Percentiles rank a stretch among this genome's conserved stretches.
Evolutionary conservation across 1,284 basidiomycete species (phyloP).

Genomic region (Peniophora sp.): DNA sequence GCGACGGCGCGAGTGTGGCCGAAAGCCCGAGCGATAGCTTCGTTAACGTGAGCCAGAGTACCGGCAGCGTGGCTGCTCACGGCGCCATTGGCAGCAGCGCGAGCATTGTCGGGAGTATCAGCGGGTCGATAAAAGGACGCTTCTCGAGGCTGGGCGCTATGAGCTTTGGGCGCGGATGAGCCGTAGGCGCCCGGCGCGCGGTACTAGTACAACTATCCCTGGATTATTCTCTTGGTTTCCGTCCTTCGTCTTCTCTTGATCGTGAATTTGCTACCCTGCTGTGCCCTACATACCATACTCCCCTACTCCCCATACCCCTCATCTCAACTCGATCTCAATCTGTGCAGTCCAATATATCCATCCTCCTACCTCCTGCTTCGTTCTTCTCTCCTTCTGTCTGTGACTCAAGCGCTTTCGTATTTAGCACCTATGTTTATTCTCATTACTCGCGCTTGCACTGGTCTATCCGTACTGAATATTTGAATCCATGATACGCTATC

Average conservation of each 20-base stretch:
- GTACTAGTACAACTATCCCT: neutral
- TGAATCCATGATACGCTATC: too few species aligned
- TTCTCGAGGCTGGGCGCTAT: constrained; percentile 69
- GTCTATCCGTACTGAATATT: too few species aligned
- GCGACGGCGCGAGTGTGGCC: constrained; percentile 46
- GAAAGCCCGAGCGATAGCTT: constrained; percentile 66
- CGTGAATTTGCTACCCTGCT: neutral
- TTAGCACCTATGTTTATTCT: too few species aligned
- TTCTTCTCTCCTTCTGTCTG: too few species aligned
- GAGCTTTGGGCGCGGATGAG: constrained; percentile 44
- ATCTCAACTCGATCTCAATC: too few species aligned
- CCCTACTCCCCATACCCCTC: too few species aligned
- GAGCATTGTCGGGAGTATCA: constrained; percentile 27
- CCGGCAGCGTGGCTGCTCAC: constrained; percentile 12
- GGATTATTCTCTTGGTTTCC: neutral
- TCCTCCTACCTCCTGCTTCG: too few species aligned
- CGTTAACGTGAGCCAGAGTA: constrained; percentile 42
- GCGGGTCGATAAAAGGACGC: constrained; percentile 35
- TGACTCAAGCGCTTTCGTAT: too few species aligned
- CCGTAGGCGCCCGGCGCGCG: too few species aligned
- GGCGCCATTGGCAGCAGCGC: constrained; percentile 20
- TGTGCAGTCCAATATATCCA: too few species aligned
- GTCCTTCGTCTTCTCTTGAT: neutral
- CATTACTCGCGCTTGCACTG: too few species aligned
- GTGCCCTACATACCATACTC: neutral